Base-by-base conservation (phyloP, 1,139 yeast species). In the Lodderomyces jiufengensis region DNA sequence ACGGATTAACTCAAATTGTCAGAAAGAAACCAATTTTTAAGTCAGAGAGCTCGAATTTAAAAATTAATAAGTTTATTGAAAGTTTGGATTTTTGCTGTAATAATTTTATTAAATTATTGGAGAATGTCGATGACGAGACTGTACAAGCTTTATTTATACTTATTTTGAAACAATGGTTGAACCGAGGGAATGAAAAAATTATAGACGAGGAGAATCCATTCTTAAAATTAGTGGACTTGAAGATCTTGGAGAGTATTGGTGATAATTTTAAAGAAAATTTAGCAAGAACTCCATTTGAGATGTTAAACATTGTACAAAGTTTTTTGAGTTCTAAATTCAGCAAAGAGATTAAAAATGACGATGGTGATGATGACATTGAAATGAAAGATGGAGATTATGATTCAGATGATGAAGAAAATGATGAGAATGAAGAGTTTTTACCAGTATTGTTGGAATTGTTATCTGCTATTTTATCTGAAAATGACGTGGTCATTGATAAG, bases 201-300 rank as follows among this genome's bases (percentile, higher is more conserved):
- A 11, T 26, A 3, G 62, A 52, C 3, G 68, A 59, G 10, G 61
- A 62, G 5, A 70, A 74, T 42, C 84, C 88, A 5, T 71, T 81
- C 39, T 49, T 70, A 12, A 68, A 76, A 29, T 61, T 87, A 32
- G 63, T 78, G 5, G 82, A 84, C 51, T 64, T 85, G 41, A 75
- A 83, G 41, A 52, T 86, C 12, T 59, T 88, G 33, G 92, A 87
- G 49, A 61, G 63, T 13, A 57, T 86, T 29, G 76, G 80, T n/a
- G 72, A 71, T 11, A 67, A 67, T 21, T 82, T 83, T 47, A 81
- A 76, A 42, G 76, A 78, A 8, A 70, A 70, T 31, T 57, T 90
- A 26, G 72, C 86, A 9, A 73, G 73, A 25, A 76, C 83, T 3
- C 84, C 94, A 0, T 54, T 56, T 5, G 85, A 80, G 37, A 69